A percentile compares a stretch with the other conserved stretches of the same genome.
These are phyloP conservation scores for Claviceps sorghi DNA, from an alignment of 2,329 filamentous ascomycete genomes.

Conservation along the genomic window DNA sequence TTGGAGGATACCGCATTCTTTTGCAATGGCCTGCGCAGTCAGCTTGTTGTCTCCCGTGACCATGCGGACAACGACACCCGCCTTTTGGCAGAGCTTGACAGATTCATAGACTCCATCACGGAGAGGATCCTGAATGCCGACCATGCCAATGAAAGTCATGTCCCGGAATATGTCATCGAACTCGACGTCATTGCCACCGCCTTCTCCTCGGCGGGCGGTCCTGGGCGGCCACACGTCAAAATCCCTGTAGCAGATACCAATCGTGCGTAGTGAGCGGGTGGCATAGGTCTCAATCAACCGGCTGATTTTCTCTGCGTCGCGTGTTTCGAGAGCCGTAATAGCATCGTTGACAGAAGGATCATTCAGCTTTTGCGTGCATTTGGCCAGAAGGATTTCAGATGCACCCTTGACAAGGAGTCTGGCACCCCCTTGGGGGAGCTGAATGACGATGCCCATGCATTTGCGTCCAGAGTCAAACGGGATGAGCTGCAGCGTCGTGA, in stretches of 20 bases:
- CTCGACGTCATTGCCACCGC: constrained; percentile 43
- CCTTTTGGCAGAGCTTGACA: constrained; percentile 56
- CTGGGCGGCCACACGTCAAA: constrained; percentile 74
- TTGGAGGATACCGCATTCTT: constrained; percentile 62
- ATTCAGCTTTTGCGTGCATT: constrained; percentile 37
- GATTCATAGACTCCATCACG: constrained; percentile 61
- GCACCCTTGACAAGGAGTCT: constrained; percentile 50
- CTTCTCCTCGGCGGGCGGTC: constrained; percentile 37
- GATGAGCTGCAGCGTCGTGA: constrained; percentile 48
- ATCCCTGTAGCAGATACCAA: constrained; percentile 70
- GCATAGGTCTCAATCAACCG: constrained; percentile 65
- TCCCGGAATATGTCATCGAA: constrained; percentile 54
- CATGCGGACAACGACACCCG: constrained; percentile 71
- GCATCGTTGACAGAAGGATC: constrained; percentile 33
- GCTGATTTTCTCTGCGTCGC: constrained; percentile 43
- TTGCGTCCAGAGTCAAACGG: constrained; percentile 66
- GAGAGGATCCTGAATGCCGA: constrained; percentile 71
- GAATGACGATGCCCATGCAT: constrained; percentile 49
- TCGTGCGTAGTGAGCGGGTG: constrained; percentile 65
- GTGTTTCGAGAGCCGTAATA: constrained; percentile 30
- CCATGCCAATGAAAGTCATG: constrained; percentile 55
- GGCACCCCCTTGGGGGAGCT: constrained; percentile 34
- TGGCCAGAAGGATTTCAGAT: constrained; percentile 46
- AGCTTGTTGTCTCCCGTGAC: constrained; percentile 72
- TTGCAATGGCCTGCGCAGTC: constrained; percentile 65